phyloP scores from a whole-genome alignment of 345 rosid genomes.

The Brassica cretica region DNA sequence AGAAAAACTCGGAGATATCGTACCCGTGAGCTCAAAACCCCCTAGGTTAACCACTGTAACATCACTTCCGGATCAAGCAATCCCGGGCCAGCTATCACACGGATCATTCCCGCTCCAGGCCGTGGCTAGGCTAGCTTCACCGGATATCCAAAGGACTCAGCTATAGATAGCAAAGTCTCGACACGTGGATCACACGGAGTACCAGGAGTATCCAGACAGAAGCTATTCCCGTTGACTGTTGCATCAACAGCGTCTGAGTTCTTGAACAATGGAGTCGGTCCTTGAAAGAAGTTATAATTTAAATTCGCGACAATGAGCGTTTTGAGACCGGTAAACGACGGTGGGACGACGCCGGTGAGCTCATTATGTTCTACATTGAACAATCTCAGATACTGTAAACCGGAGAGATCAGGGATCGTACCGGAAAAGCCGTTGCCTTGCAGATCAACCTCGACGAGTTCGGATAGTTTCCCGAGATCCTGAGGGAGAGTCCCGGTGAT shows the following conservation, averaged over 20 bases:
- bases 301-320: conserved; percentile 51
- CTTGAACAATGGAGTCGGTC: conserved; percentile 40
- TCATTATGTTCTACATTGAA: conserved; percentile 63
- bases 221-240: conserved; percentile 30
- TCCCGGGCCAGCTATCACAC: conserved; percentile 66
- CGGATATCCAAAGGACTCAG: conserved; percentile 41
- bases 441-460: conserved; percentile 57
- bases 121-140: conserved; percentile 41
- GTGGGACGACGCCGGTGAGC: conserved; percentile 67
- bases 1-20: conserved; percentile 58
- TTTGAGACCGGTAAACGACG: conserved; percentile 42
- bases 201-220: conserved; percentile 44
- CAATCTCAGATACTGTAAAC: conserved; percentile 31
- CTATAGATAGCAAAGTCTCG: conserved; percentile 39
- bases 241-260: conserved; percentile 31
- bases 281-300: conserved; percentile 47
- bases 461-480: conserved; percentile 49
- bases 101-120: conserved; percentile 59
- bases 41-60: conserved; percentile 48
- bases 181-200: conserved; percentile 44
- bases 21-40: conserved; percentile 55
- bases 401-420: conserved; percentile 64
- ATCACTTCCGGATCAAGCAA: conserved; percentile 52
- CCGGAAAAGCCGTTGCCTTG: conserved; percentile 65
- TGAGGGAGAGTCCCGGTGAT: conserved; percentile 26